Evolutionary conservation across 1,284 basidiomycete genomes (phyloP), one percentile per base, ranked within the genome.

Genomic region (Dichomitus squalens): DNA sequence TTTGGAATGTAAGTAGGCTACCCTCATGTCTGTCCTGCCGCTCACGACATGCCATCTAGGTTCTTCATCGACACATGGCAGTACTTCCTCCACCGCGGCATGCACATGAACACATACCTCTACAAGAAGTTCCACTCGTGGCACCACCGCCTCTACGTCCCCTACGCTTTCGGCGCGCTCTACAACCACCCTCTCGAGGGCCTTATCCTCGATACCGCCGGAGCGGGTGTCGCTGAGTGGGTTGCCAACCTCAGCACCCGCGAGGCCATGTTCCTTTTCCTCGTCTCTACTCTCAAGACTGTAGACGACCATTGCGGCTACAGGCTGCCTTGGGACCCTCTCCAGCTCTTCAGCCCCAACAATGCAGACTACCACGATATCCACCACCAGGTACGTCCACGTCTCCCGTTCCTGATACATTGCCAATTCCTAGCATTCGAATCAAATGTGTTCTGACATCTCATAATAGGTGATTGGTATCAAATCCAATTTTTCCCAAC

Each of bases 131-230:
- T 98, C 66, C 97, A 99, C 75, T 95, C 93, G 1, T 90, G 92
- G 73, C 97, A 99, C 73, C 97, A 99, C 74, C 84, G 95, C 8
- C 87, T 99, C 12, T 97, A 98, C 73, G 95, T 97, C 8, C 95
- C 97, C 0, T 99, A 98, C 70, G 95, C 96, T 0, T 99, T 93
- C 68, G 97, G 97, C 21, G 93, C 96, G 11, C 81, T 99, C 4
- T 99, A 99, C 82, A 99, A 99, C 74, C 96, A 99, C 71, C 96
- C 96, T 0, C 67, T 99, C 43, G 97, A 99, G 70, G 96, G 96
- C 1, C 88, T 73, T 66, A 64, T 98, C 1, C 82, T 99, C 62
- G 97, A 99, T 74, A 87, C 89, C 2, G 74, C 92, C 27, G 95
- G 96, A 44, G 89, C 93, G 0, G 86, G 77, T 7, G 63, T 98